These are phyloP conservation scores for Batkoa obscura DNA, from an alignment of 371 early-diverging fungal genomes.

Conservation along the genomic window DNA sequence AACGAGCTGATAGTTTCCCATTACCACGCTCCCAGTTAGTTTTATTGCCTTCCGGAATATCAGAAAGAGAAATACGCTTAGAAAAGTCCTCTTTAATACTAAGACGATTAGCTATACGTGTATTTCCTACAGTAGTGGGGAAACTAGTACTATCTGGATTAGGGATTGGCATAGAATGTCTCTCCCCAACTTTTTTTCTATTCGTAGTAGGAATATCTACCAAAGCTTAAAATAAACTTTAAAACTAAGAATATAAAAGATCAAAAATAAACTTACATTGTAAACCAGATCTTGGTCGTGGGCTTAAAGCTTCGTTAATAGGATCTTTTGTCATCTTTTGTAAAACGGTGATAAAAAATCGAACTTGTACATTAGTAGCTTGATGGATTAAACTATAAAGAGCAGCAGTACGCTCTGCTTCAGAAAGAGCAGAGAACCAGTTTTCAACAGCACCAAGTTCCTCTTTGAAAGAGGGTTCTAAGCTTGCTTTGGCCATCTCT, in stretches of 20 bases:
- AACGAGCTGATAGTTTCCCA: not conserved
- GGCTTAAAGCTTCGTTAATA: not conserved
- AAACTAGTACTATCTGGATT: not conserved
- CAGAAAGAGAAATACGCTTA: no score
- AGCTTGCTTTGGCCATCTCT: conserved; percentile 77
- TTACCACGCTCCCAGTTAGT: not conserved
- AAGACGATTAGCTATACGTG: no score
- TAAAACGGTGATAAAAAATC: conserved; percentile 77
- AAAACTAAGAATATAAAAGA: not conserved
- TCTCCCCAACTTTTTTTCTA: not conserved
- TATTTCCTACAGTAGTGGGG: no score
- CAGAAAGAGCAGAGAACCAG: conserved; percentile 79
- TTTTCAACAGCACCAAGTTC: conserved; percentile 84
- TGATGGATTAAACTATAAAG: conserved; percentile 78
- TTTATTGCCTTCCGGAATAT: not conserved
- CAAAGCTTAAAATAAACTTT: not conserved
- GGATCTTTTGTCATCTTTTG: conserved; percentile 16
- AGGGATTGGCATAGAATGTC: not conserved
- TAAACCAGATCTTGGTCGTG: not conserved
- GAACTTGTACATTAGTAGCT: conserved; percentile 70
- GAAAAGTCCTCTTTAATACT: no score
- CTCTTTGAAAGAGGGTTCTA: conserved; percentile 82
- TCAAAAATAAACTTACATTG: not conserved
- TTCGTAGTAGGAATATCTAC: not conserved
- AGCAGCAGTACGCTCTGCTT: conserved; percentile 80